Evolutionary conservation across 768 basidiomycete genomes (phyloP), one percentile per base, ranked within the genome.

Genomic region (Aureoboletus auriporus): DNA sequence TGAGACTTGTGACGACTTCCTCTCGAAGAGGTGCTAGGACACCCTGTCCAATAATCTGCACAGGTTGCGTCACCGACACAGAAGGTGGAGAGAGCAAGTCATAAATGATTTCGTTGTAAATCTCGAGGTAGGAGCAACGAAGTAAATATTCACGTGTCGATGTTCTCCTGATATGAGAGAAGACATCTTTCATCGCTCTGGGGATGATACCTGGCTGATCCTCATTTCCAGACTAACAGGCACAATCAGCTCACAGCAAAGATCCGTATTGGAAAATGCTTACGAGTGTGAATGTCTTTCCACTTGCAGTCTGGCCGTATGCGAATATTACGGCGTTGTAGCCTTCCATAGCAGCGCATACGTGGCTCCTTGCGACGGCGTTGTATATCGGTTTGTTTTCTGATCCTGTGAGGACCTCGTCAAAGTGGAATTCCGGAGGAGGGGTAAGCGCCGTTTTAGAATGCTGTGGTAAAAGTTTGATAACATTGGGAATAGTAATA

Each of bases 261-360:
- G 33, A 11, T 0, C 1, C 11, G 13, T 8, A 28, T 30, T 12
- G 14, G 28, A 35, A 23, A 12, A 27, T 35, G 12, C 74, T 45
- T 47, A 78, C 78, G 16, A 84, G 71, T 3, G 84, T 86, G 57
- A 82, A 83, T 0, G 86, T 86, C 69, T 87, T 88, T 43, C 86
- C 86, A 29, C 78, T 80, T 6, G 83, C 85, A 0, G 96, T 98
- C 65, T 98, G 95, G 8, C 89, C 88, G 45, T 90, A 89, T 0
- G 96, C 95, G 58, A 99, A 99, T 36, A 97, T 80, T 54, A 98
- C 90, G 8, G 93, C 82, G 66, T 98, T 97, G 75, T 83, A 98
- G 14, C 96, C 96, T 43, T 92, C 90, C 93, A 98, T 96, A 9
- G 94, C 92, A 4, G 93, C 90, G 48, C 79, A 81, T 1, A 91